Evolutionary conservation across 1,284 basidiomycete species (phyloP), one percentile per base, ranked within the genome.

Genomic region (Ceratobasidium sp.): DNA sequence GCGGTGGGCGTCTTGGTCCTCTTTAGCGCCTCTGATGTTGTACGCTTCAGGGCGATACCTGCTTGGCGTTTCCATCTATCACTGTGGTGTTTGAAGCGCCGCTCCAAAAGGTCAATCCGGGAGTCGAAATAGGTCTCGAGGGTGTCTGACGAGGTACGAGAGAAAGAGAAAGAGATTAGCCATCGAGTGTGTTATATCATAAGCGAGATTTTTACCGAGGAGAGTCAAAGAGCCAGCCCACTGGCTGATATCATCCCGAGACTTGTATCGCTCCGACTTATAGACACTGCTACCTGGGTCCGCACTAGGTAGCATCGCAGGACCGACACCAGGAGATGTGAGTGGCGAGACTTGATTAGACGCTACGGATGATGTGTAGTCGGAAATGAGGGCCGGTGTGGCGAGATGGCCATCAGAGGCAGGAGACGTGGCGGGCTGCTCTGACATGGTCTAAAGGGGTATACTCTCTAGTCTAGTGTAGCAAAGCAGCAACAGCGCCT

Each of bases 51-150:
- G 1, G 89, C 86, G 69, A 89, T 88, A 78, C 93, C 93, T 0
- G 95, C 94, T 80, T 90, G 90, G 82, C 89, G 86, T 85, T 93
- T 95, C 78, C 97, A 87, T 75, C 90, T 88, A 78, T 95, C 92
- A 76, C 93, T 91, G 80, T 95, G 94, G 76, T 93, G 95, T 83
- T 94, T 92, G 42, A 97, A 88, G 75, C 91, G 90, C 49, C 96
- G 90, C 82, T 97, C 95, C 47, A 97, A 86, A 1, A 98, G 88
- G 83, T 98, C 96, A 78, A 98, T 86, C 79, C 94, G 91, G 2
- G 96, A 95, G 84, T 97, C 95, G 81, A 94, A 94, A 82, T 91
- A 96, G 0, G 94, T 96, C 83, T 96, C 94, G 83, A 95, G 86
- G n/a, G 93, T 94, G 82, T 94, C 93, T 93, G 80, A 45, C 54